A percentile compares a stretch with the other conserved stretches of the same genome.
Evolutionary conservation across 257 asterid genomes (phyloP).

Genomic region (Ligustrum vulgare): DNA sequence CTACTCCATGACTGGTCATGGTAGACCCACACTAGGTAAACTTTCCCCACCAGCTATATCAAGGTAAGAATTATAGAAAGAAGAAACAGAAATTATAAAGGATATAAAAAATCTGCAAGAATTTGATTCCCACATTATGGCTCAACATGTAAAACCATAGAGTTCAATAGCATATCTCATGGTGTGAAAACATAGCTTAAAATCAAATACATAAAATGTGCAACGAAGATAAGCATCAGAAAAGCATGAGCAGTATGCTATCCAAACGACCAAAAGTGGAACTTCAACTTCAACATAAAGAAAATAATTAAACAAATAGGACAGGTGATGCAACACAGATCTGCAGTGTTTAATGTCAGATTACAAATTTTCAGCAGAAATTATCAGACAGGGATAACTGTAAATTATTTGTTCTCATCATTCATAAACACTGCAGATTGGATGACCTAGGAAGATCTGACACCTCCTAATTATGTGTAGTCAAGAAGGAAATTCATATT

Average conservation of each 20-base stretch:
- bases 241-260: neutral
- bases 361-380: slow-evolving; percentile 45
- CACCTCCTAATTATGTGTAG: too few species aligned
- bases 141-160: too few species aligned
- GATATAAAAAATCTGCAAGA: too few species aligned
- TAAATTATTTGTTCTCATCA: slow-evolving; percentile 53
- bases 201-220: neutral
- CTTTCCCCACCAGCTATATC: too few species aligned
- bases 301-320: neutral
- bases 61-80: too few species aligned
- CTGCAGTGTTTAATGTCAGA: slow-evolving; percentile 49
- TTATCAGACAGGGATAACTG: slow-evolving; percentile 97
- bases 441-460: neutral
- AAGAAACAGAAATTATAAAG: too few species aligned
- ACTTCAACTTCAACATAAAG: neutral
- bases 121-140: too few species aligned
- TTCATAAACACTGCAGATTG: slow-evolving; percentile 29
- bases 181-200: neutral
- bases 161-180: neutral
- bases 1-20: neutral
- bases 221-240: neutral
- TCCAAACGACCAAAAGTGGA: neutral
- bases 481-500: neutral
- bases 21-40: neutral
- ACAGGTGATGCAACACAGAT: neutral